Conservation (phyloP, 2,329 filamentous ascomycete genomes). For the Trichocomaceae sp. region DNA sequence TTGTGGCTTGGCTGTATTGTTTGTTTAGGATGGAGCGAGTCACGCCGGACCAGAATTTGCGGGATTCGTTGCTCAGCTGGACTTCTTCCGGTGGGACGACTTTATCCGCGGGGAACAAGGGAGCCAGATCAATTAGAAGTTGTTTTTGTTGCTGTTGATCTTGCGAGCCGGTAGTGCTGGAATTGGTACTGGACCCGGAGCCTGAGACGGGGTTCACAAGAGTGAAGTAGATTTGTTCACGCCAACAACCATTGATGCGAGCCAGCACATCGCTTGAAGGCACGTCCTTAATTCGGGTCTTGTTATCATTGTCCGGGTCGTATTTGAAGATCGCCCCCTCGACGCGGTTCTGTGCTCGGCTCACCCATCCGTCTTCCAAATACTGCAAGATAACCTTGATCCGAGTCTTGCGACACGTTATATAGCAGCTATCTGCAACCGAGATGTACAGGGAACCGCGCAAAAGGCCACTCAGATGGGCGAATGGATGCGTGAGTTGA, state of each 20-base stretch:
- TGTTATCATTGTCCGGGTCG: slow-evolving; percentile 77
- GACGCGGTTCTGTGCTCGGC: slow-evolving; percentile 83
- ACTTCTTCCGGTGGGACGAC: slow-evolving; percentile 66
- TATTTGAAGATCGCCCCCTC: slow-evolving; percentile 88
- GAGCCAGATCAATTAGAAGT: slow-evolving; percentile 81
- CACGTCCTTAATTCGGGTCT: slow-evolving; percentile 74
- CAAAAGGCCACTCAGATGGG: slow-evolving; percentile 80
- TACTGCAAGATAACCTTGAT: slow-evolving; percentile 92
- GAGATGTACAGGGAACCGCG: slow-evolving; percentile 82
- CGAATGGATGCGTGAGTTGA: slow-evolving; percentile 89
- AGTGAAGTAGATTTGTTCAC: slow-evolving; percentile 60
- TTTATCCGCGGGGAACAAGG: slow-evolving; percentile 73
- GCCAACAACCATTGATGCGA: slow-evolving; percentile 80
- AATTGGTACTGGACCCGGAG: slow-evolving; percentile 8
- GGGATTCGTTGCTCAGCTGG: slow-evolving; percentile 84
- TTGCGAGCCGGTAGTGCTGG: background rate
- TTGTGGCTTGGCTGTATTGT: slow-evolving; percentile 77
- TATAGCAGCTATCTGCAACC: slow-evolving; percentile 80
- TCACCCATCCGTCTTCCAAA: slow-evolving; percentile 89
- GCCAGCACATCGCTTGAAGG: slow-evolving; percentile 76
- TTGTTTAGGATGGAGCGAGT: slow-evolving; percentile 78
- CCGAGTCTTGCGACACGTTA: slow-evolving; percentile 83
- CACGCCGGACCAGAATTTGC: slow-evolving; percentile 79
- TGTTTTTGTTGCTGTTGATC: slow-evolving; percentile 41
- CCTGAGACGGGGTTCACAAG: slow-evolving; percentile 29